Evolutionary conservation across 2,329 filamentous ascomycete genomes (phyloP), one percentile per base, ranked within the genome.

Genomic region (Sporothrix dimorphospora): DNA sequence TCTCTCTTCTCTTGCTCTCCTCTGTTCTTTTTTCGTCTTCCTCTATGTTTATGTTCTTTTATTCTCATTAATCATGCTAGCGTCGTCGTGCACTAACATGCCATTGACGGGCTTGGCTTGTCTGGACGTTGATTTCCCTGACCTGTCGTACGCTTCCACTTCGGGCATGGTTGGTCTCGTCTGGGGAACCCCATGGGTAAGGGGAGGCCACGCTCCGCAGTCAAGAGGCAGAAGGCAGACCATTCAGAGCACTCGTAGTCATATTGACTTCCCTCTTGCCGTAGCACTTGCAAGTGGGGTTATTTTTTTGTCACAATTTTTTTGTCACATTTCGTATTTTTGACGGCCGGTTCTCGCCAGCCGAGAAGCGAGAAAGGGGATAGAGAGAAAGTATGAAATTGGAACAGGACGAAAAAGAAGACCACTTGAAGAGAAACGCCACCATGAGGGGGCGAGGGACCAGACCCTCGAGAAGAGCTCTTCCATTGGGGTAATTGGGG

Each of bases 121-220:
- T 51, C 47, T 51, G 53, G 53, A 19, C 53, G 53, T 55, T 55
- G 12, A 55, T 55, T 55, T 55, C 30, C 53, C 53, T 12, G 24
- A 24, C 53, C 53, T 30, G 30, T 55, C 53, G 21, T 2, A 51
- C n/a, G 45, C 47, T 19, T 47, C 19, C 47, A 19, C 45, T 47
- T 47, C 19, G n/a, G n/a, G n/a, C n/a, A n/a, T n/a, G n/a, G n/a
- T n/a, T n/a, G n/a, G n/a, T n/a, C n/a, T n/a, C n/a, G n/a, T 53
- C 51, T 27, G 51, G 51, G 51, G 51, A 53, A 53, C 51, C 51
- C 51, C 51, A 27, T 53, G 51, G 51, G 51, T 21, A 53, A 53
- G 9, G n/a, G 45, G 19, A 1, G 45, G 45, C 19, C 51, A 53
- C 51, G 27, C 51, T 53, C 51, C 51, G 12, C 51, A 53, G 45